These are phyloP conservation scores for Jimgerdemannia lactiflua DNA, from an alignment of 192 early-diverging fungal genomes.

Conservation along the genomic window DNA sequence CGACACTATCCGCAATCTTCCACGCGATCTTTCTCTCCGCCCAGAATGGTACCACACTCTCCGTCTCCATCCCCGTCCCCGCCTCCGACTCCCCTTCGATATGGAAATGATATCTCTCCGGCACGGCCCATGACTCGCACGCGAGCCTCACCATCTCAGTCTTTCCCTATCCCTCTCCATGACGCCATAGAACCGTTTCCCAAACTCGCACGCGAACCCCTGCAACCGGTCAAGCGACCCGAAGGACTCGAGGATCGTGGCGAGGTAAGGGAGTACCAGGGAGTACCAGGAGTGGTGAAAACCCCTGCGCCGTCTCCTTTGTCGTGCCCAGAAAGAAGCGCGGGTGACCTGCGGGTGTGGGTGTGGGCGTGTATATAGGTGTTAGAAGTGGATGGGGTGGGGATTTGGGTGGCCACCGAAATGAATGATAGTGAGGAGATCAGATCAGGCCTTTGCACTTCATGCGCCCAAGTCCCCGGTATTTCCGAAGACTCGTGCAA, in stretches of 20 bases:
- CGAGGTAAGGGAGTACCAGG: conserved; percentile 80
- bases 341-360: conserved; percentile 65
- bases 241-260: conserved; percentile 83
- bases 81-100: conserved; percentile 40
- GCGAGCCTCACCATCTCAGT: conserved; percentile 36
- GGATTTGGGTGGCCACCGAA: background rate
- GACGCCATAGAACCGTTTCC: conserved; percentile 83
- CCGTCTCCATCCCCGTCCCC: background rate
- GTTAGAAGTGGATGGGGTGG: background rate
- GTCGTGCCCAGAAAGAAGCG: conserved; percentile 94
- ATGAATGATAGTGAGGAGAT: background rate
- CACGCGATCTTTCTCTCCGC: conserved; percentile 67
- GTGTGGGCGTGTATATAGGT: conserved; percentile 8
- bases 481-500: background rate
- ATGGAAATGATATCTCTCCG: conserved; percentile 49
- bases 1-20: conserved; percentile 34
- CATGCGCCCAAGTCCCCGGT: background rate
- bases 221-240: conserved; percentile 79
- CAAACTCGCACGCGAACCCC: conserved; percentile 83
- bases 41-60: conserved; percentile 82
- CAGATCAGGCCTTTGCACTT: background rate
- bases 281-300: conserved; percentile 91
- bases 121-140: conserved; percentile 43
- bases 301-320: conserved; percentile 93
- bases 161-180: conserved; percentile 43